These are phyloP conservation scores for Penicillium paradoxum DNA, from an alignment of 495 filamentous ascomycete species.

Conservation along the genomic window DNA sequence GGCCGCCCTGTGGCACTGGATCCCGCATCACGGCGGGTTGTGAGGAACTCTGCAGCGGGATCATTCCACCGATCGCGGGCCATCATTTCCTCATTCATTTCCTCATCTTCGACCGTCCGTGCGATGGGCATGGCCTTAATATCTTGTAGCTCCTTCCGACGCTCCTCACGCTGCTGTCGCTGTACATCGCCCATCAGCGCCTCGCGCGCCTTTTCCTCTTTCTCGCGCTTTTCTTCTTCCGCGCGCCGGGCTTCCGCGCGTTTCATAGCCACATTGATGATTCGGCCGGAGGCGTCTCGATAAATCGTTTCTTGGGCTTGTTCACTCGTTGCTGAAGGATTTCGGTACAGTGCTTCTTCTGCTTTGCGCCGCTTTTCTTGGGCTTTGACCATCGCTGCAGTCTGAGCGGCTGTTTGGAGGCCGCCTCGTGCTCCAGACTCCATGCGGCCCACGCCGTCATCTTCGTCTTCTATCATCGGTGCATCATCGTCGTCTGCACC, in stretches of 20 bases:
- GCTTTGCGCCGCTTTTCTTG: slow-evolving; percentile 52
- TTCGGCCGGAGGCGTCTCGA: slow-evolving; percentile 84
- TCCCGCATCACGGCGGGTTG: slow-evolving; percentile 38
- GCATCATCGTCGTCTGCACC: slow-evolving; percentile 46
- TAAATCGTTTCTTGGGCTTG: slow-evolving; percentile 76
- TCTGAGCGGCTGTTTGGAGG: slow-evolving; percentile 74
- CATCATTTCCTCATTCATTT: slow-evolving; percentile 78
- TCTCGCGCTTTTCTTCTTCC: slow-evolving; percentile 63
- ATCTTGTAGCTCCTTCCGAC: slow-evolving; percentile 62
- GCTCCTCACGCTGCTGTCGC: slow-evolving; percentile 49
- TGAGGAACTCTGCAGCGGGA: slow-evolving; percentile 79
- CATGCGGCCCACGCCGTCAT: slow-evolving; percentile 50
- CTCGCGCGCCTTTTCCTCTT: slow-evolving; percentile 56
- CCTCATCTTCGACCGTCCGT: slow-evolving; percentile 71
- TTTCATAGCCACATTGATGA: slow-evolving; percentile 87
- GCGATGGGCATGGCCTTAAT: slow-evolving; percentile 77
- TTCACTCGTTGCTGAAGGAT: slow-evolving; percentile 31
- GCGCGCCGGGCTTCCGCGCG: slow-evolving; percentile 75
- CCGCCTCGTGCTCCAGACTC: slow-evolving; percentile 81
- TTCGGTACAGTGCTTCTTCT: slow-evolving; percentile 40
- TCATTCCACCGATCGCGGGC: slow-evolving; percentile 81
- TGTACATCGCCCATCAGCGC: slow-evolving; percentile 83
- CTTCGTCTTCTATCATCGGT: slow-evolving; percentile 31
- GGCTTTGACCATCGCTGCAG: slow-evolving; percentile 69
- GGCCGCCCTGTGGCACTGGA: slow-evolving; percentile 59